phyloP scores from a whole-genome alignment of 192 early-diverging fungal genomes.

The Backusella psychrophila region DNA sequence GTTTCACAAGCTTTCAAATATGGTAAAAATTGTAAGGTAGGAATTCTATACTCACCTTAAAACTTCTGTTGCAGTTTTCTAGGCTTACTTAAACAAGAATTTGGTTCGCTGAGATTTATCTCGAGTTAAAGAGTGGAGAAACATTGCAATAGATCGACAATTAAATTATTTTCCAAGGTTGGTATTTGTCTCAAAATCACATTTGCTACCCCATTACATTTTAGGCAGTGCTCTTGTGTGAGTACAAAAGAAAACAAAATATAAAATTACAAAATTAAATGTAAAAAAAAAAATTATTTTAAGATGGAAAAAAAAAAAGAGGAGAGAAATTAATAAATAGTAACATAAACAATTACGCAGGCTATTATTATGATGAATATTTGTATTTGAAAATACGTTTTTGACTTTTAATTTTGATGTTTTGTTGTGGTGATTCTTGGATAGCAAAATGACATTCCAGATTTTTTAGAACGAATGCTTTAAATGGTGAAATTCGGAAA shows the following conservation, averaged over 20 bases:
- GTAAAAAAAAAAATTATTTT: not conserved
- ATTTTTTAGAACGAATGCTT: not conserved
- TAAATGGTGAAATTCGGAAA: constrained; percentile 4
- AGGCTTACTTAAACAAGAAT: not conserved
- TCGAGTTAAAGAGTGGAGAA: not conserved
- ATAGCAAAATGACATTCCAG: not conserved
- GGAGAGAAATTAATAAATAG: not conserved
- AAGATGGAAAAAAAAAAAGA: not conserved
- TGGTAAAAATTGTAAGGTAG: constrained; percentile 4
- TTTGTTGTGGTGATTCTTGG: not conserved
- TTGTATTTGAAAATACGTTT: not conserved
- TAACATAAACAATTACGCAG: constrained; percentile 4
- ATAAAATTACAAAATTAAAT: not conserved
- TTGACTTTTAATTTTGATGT: not conserved
- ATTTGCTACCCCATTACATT: not conserved
- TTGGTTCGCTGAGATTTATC: not conserved
- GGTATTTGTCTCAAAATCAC: not conserved
- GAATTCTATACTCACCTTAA: constrained; percentile 8
- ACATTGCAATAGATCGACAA: not conserved
- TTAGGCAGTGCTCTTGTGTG: not conserved
- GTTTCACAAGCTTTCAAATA: not conserved
- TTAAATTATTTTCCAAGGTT: not conserved
- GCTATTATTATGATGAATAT: not conserved
- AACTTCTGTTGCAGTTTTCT: constrained; percentile 1
- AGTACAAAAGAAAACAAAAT: not conserved